These are phyloP conservation scores for Kuraishia piskuri DNA, from an alignment of 805 yeast genomes.

Conservation along the genomic window DNA sequence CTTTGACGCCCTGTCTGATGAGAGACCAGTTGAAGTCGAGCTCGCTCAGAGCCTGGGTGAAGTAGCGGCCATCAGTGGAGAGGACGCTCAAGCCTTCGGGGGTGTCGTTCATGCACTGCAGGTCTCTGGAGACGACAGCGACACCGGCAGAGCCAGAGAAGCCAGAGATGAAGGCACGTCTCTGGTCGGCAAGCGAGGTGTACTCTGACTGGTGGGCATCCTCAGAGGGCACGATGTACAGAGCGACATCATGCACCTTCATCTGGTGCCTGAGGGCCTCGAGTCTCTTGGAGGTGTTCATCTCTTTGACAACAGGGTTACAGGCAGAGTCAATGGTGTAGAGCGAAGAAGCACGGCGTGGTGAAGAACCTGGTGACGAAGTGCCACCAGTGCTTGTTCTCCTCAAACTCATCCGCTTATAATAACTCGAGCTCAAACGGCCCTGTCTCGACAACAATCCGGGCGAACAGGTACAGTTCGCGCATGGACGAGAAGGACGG, in stretches of 20 bases:
- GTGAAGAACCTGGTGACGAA: constrained; percentile 19
- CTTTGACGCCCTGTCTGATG: constrained; percentile 41
- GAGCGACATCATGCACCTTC: constrained; percentile 48
- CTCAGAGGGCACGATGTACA: constrained; percentile 61
- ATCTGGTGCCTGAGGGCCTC: constrained; percentile 53
- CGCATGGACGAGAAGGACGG: constrained; percentile 39
- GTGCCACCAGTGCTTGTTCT: constrained; percentile 20
- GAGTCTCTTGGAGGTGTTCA: constrained; percentile 55
- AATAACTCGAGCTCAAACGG: constrained; percentile 43
- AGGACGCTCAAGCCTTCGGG: constrained; percentile 51
- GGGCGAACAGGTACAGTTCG: constrained; percentile 79
- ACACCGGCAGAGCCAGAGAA: constrained; percentile 93
- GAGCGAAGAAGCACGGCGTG: constrained; percentile 6
- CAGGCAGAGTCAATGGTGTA: constrained; percentile 9
- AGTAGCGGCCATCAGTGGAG: constrained; percentile 55
- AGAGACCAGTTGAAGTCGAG: constrained; percentile 53
- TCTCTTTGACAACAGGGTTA: constrained; percentile 24
- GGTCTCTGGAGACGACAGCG: constrained; percentile 65
- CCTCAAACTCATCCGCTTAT: constrained; percentile 21
- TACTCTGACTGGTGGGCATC: constrained; percentile 94
- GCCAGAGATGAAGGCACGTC: constrained; percentile 77
- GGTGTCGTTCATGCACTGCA: constrained; percentile 36
- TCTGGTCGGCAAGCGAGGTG: constrained; percentile 71
- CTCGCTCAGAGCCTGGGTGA: constrained; percentile 48
- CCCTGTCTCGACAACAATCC: constrained; percentile 65